Conservation (phyloP, 1,139 yeast species). For the Nematodospora anomalae region DNA sequence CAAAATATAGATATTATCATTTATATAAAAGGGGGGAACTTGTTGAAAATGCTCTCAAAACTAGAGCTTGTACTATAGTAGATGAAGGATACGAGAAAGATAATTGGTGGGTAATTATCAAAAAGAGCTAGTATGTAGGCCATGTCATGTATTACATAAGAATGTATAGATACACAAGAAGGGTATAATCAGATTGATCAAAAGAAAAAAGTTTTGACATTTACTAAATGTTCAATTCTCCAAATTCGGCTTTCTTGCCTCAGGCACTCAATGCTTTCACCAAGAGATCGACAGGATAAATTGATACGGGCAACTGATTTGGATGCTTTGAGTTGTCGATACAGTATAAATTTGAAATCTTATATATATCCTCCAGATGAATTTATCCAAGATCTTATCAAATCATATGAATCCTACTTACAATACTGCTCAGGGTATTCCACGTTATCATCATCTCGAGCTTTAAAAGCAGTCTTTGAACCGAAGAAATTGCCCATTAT, state of each 20-base stretch:
- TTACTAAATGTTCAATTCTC: too few species aligned
- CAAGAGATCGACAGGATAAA: conserved; percentile 43
- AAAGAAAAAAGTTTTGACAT: too few species aligned
- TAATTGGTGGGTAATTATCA: conserved; percentile 77
- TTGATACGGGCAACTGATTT: conserved; percentile 71
- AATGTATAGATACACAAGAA: too few species aligned
- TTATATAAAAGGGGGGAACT: conserved; percentile 82
- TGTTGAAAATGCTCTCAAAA: conserved; percentile 60
- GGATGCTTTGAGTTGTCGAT: conserved; percentile 80
- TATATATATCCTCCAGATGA: conserved; percentile 56
- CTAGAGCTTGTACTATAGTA: conserved; percentile 64
- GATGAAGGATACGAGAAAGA: conserved; percentile 87
- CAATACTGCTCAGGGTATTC: conserved; percentile 44
- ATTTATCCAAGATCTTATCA: conserved; percentile 43
- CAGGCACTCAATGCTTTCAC: conserved; percentile 38
- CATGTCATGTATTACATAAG: too few species aligned
- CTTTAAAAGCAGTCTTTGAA: conserved; percentile 39
- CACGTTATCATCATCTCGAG: conserved; percentile 40
- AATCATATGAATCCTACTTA: conserved; percentile 37
- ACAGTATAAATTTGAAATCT: conserved; percentile 52
- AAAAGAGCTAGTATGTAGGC: conserved; percentile 20
- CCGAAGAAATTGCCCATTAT: conserved; percentile 73
- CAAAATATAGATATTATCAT: conserved; percentile 85
- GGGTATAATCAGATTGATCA: too few species aligned
- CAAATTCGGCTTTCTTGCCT: too few species aligned